These are phyloP conservation scores for Fusarium sp. DNA, from an alignment of 2,329 filamentous ascomycete genomes.

Conservation along the genomic window DNA sequence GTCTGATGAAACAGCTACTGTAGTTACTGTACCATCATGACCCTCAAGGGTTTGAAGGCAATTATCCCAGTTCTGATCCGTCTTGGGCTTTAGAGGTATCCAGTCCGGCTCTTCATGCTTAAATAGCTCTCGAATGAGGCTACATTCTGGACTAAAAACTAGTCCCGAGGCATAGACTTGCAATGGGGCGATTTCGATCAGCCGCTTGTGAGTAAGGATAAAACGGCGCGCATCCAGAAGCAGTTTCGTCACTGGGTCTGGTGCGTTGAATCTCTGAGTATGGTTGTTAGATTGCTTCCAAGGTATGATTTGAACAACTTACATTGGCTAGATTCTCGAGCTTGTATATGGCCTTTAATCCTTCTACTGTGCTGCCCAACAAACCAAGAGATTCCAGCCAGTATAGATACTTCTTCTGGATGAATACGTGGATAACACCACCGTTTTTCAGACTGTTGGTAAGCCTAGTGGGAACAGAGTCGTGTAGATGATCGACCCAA, in stretches of 20 bases:
- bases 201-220: accelerated
- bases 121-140: not conserved
- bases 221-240: not conserved
- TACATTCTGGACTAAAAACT: not conserved
- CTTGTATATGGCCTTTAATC: accelerated
- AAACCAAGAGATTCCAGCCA: not conserved
- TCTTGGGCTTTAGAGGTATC: accelerated
- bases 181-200: not conserved
- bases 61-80: not conserved
- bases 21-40: too few species aligned
- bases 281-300: accelerated
- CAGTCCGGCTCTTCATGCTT: not conserved
- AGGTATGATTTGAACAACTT: accelerated
- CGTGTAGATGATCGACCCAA: accelerated
- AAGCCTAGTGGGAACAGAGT: accelerated
- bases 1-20: accelerated
- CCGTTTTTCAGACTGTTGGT: accelerated
- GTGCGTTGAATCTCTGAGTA: accelerated
- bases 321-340: accelerated
- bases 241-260: accelerated
- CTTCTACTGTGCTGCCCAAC: accelerated
- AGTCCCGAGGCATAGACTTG: not conserved
- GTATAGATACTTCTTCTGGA: accelerated
- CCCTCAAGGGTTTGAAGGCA: not conserved
- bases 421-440: accelerated